Evolutionary conservation across 176 grass and related monocot genomes (phyloP).

Genomic region (Carex littledalei): DNA sequence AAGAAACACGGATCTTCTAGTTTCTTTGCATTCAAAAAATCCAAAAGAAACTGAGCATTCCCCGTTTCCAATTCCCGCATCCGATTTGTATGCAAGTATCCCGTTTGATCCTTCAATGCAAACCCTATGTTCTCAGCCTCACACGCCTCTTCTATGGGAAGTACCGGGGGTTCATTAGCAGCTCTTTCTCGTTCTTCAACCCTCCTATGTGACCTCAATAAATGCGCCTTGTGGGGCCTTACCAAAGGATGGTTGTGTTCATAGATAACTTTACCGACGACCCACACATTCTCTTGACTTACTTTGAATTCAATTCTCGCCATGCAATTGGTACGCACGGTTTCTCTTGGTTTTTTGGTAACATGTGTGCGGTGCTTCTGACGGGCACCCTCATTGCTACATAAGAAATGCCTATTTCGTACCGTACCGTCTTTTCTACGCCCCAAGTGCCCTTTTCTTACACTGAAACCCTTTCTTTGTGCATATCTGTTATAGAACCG

Average conservation of each 20-base stretch:
- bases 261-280: slow-evolving; percentile 41
- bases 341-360: slow-evolving; percentile 37
- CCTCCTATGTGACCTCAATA: slow-evolving; percentile 35
- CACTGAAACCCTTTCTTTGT: slow-evolving; percentile 48
- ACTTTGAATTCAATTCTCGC: slow-evolving; percentile 43
- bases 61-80: slow-evolving; percentile 41
- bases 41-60: slow-evolving; percentile 42
- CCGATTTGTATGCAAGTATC: slow-evolving; percentile 39
- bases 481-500: slow-evolving; percentile 45
- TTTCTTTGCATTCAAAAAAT: slow-evolving; percentile 45
- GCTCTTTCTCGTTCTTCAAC: slow-evolving; percentile 8
- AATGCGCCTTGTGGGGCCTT: slow-evolving; percentile 28
- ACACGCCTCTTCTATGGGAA: slow-evolving; percentile 27
- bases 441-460: slow-evolving; percentile 51
- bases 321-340: slow-evolving; percentile 45
- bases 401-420: slow-evolving; percentile 43
- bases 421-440: slow-evolving; percentile 45
- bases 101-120: slow-evolving; percentile 36
- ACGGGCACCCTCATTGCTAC: slow-evolving; percentile 50
- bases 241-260: slow-evolving; percentile 48
- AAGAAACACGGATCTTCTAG: slow-evolving; percentile 47
- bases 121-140: slow-evolving; percentile 40
- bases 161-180: slow-evolving; percentile 12
- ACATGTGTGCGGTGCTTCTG: slow-evolving; percentile 40
- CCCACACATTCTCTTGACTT: slow-evolving; percentile 28